Evolutionary conservation across 108 stramenopile species (phyloP).

Genomic region (Epithemia pelagica): DNA sequence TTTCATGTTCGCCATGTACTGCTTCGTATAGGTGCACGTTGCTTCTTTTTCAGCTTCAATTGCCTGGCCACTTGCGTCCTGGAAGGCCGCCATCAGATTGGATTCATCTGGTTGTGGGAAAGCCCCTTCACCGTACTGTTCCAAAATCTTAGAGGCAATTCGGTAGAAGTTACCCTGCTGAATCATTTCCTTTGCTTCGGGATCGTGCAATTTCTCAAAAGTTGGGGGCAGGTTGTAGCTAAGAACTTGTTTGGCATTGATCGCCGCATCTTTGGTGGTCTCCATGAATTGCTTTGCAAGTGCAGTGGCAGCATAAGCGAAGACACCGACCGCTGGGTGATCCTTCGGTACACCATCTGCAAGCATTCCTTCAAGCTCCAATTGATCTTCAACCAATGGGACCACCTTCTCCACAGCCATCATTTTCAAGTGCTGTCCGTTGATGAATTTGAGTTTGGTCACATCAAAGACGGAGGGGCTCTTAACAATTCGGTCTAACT

Average conservation of each 20-base stretch:
- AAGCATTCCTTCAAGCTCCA: constrained; percentile 44
- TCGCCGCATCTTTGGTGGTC: constrained; percentile 80
- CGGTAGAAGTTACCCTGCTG: constrained; percentile 73
- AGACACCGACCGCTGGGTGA: constrained; percentile 20
- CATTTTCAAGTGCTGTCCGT: constrained; percentile 86
- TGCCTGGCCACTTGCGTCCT: constrained; percentile 61
- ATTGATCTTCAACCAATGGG: constrained; percentile 69
- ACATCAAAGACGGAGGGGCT: constrained; percentile 94
- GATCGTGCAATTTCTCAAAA: constrained; percentile 56
- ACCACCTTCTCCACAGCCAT: constrained; percentile 49
- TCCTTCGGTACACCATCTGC: constrained; percentile 37
- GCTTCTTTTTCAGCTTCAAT: constrained; percentile 65
- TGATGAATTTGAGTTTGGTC: constrained; percentile 95
- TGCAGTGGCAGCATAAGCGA: constrained; percentile 71
- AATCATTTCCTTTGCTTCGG: constrained; percentile 70
- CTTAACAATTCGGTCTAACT: constrained; percentile 87
- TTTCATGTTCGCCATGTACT: constrained; percentile 84
- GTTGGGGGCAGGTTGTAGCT: constrained; percentile 67
- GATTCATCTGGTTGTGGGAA: constrained; percentile 54
- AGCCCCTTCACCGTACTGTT: constrained; percentile 37
- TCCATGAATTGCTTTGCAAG: constrained; percentile 89
- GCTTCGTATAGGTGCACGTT: constrained; percentile 35
- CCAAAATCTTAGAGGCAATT: constrained; percentile 44
- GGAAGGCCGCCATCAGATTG: constrained; percentile 59
- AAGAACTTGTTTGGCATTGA: constrained; percentile 73